These are phyloP conservation scores for Gynostemma pentaphyllum DNA, from an alignment of 306 rosid species.

Conservation along the genomic window DNA sequence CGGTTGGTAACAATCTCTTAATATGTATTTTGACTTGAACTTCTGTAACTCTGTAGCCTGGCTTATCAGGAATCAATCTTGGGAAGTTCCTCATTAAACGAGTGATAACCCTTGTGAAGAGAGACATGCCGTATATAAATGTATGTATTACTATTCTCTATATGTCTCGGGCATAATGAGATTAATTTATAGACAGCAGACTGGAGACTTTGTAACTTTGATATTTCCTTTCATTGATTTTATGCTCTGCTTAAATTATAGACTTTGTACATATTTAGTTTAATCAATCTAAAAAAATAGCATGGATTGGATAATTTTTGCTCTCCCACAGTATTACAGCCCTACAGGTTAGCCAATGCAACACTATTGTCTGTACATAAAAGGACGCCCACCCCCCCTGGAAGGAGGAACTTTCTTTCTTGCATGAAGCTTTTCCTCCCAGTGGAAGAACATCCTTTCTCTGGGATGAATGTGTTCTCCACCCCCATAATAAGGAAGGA, in stretches of 20 bases:
- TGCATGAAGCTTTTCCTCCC: too few species aligned
- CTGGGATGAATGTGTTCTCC: too few species aligned
- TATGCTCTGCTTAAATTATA: neutral
- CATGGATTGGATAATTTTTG: too few species aligned
- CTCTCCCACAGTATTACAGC: too few species aligned
- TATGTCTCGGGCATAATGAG: neutral
- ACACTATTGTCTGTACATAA: too few species aligned
- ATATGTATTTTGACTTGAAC: neutral
- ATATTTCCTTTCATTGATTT: neutral
- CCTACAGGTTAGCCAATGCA: too few species aligned
- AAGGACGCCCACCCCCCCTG: too few species aligned
- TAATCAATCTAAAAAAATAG: too few species aligned
- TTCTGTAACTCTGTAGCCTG: conserved; percentile 55
- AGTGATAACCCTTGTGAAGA: conserved; percentile 71
- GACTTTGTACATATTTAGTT: too few species aligned
- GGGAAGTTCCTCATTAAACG: conserved; percentile 92
- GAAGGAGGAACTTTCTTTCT: neutral
- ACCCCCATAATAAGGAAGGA: too few species aligned
- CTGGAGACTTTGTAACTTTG: neutral
- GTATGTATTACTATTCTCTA: conserved; percentile 50
- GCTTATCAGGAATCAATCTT: conserved; percentile 86
- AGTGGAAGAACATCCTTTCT: too few species aligned
- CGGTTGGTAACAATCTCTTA: neutral
- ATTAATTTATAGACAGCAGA: neutral
- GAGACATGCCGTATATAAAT: conserved; percentile 77